Conservation (phyloP, 768 basidiomycete species). For the Russula brevipes region DNA sequence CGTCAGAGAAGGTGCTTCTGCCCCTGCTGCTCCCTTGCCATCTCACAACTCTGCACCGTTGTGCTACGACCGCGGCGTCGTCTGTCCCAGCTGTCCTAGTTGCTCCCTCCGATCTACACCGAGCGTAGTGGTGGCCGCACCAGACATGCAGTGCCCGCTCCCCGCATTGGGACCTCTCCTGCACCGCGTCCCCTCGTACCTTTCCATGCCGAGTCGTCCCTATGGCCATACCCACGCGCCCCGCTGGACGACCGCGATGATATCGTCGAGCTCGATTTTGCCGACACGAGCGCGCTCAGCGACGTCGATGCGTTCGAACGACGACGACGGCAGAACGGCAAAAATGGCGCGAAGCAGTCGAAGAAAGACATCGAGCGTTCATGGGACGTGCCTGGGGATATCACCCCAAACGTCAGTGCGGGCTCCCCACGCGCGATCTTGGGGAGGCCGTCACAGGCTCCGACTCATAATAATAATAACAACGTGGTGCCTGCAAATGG, state of each 20-base stretch:
- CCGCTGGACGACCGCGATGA: constrained; percentile 48
- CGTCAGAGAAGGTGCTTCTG: constrained; percentile 12
- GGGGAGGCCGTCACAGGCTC: not conserved
- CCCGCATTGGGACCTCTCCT: constrained; percentile 2
- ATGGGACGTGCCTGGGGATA: constrained; percentile 49
- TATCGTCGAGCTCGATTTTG: constrained; percentile 71
- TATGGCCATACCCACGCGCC: constrained; percentile 64
- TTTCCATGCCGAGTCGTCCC: constrained; percentile 57
- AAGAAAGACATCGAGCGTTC: constrained; percentile 48
- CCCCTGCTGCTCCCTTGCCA: constrained; percentile 1
- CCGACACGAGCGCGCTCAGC: constrained; percentile 66
- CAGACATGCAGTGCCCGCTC: not conserved
- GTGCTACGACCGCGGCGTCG: not conserved
- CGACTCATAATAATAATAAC: not conserved
- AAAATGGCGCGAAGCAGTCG: constrained; percentile 29
- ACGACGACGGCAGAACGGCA: constrained; percentile 28
- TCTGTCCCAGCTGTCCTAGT: constrained; percentile 1
- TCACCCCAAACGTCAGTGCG: constrained; percentile 4
- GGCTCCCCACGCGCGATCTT: not conserved
- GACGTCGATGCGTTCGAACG: constrained; percentile 53
- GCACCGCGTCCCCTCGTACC: constrained; percentile 42
- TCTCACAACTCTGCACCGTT: constrained; percentile 17
- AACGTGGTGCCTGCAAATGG: not conserved
- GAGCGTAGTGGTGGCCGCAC: not conserved
- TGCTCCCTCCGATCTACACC: not conserved